Evolutionary conservation across 1,284 basidiomycete species (phyloP).

Genomic region (Moesziomyces antarcticus): DNA sequence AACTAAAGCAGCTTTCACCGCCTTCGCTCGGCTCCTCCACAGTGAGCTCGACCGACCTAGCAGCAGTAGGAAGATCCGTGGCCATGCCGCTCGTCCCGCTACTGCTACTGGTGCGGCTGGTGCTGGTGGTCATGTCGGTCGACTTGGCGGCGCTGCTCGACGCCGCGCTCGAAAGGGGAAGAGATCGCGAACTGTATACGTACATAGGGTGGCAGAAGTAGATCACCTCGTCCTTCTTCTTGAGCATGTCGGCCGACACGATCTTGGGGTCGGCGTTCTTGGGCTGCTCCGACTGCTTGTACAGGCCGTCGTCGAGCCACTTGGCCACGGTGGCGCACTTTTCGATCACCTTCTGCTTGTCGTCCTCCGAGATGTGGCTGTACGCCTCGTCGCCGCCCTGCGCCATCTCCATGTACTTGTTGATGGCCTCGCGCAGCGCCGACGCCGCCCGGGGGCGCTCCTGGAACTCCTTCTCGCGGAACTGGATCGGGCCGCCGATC

Average conservation of each 20-base stretch:
- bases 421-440: constrained; percentile 62
- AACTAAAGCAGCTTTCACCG: no score
- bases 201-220: constrained; percentile 62
- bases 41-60: neutral
- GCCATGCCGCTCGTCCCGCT: neutral
- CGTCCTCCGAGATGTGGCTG: constrained; percentile 64
- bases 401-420: constrained; percentile 63
- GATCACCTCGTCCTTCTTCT: constrained; percentile 66
- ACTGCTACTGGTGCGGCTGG: neutral
- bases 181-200: constrained; percentile 11
- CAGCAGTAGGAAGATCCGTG: constrained; percentile 2
- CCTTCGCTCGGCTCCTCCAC: constrained; percentile 1
- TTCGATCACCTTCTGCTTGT: constrained; percentile 67
- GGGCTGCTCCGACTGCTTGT: constrained; percentile 66
- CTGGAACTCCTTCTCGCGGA: constrained; percentile 61
- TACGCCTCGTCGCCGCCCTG: constrained; percentile 65
- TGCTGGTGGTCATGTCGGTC: neutral
- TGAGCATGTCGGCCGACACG: constrained; percentile 59
- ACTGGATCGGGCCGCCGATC: constrained; percentile 62
- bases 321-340: constrained; percentile 64
- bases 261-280: constrained; percentile 67
- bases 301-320: constrained; percentile 65
- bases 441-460: constrained; percentile 65
- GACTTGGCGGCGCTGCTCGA: neutral
- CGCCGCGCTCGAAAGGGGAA: neutral